These are phyloP conservation scores for Penicillium sp. DNA, from an alignment of 2,329 filamentous ascomycete genomes.

Conservation along the genomic window DNA sequence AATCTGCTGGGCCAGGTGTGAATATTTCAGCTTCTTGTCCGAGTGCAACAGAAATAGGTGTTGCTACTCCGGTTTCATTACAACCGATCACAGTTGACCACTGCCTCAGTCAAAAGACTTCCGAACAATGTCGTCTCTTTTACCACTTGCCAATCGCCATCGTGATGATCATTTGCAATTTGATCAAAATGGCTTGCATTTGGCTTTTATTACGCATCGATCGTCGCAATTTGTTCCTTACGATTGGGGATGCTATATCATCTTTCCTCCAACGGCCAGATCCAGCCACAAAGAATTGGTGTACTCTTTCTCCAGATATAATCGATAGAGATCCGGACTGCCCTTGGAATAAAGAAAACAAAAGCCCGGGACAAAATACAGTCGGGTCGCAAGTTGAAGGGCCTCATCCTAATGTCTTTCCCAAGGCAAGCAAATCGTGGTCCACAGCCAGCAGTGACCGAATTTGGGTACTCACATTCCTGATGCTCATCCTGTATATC, in stretches of 20 bases:
- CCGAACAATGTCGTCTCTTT: too few species aligned
- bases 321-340: background rate
- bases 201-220: background rate
- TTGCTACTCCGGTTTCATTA: too few species aligned
- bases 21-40: too few species aligned
- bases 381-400: background rate
- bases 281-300: background rate
- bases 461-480: background rate
- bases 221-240: background rate
- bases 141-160: too few species aligned
- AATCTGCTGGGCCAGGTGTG: too few species aligned
- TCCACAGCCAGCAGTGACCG: background rate
- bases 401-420: background rate
- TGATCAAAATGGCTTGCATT: background rate
- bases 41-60: too few species aligned
- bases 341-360: background rate
- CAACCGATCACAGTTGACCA: too few species aligned
- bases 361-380: background rate
- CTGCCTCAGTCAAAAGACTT: too few species aligned
- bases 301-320: background rate
- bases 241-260: conserved; percentile 1
- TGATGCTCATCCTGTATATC: background rate
- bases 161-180: background rate
- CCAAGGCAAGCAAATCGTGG: background rate
- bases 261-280: conserved; percentile 3